Evolutionary conservation across 2,329 filamentous ascomycete species (phyloP).

Genomic region (Calonectria leucothoes): DNA sequence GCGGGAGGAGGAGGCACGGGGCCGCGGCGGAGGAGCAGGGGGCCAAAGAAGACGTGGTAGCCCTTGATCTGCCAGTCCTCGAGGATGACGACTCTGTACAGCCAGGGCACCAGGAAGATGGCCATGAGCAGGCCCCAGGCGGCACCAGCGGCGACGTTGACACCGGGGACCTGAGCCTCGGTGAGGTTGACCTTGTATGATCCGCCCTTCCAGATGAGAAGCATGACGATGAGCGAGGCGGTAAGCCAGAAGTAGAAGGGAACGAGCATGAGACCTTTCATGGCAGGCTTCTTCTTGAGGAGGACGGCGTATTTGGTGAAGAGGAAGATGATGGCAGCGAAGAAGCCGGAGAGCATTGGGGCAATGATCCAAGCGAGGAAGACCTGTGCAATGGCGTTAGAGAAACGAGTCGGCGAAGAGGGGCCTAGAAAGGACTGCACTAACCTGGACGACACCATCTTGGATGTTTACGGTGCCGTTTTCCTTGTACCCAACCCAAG

Average conservation of each 20-base stretch:
- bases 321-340: constrained; percentile 66
- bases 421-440: neutral
- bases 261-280: constrained; percentile 62
- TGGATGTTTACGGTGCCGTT: constrained; percentile 51
- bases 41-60: constrained; percentile 66
- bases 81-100: constrained; percentile 68
- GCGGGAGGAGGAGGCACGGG: constrained; percentile 54
- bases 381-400: constrained; percentile 55
- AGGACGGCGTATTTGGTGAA: constrained; percentile 69
- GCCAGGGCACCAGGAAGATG: constrained; percentile 68
- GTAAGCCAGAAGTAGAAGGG: constrained; percentile 70
- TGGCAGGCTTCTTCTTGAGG: constrained; percentile 63
- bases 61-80: constrained; percentile 70
- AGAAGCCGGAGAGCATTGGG: constrained; percentile 64
- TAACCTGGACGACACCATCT: constrained; percentile 64
- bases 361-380: constrained; percentile 72
- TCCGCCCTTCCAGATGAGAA: constrained; percentile 69
- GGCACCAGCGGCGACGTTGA: constrained; percentile 64
- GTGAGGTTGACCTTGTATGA: constrained; percentile 59
- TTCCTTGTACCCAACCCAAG: constrained; percentile 62
- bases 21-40: constrained; percentile 59
- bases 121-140: constrained; percentile 61
- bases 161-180: constrained; percentile 60
- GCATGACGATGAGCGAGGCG: constrained; percentile 65
- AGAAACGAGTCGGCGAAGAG: neutral